These are phyloP conservation scores for Podospora pseudopauciseta DNA, from an alignment of 495 filamentous ascomycete species.

Conservation along the genomic window DNA sequence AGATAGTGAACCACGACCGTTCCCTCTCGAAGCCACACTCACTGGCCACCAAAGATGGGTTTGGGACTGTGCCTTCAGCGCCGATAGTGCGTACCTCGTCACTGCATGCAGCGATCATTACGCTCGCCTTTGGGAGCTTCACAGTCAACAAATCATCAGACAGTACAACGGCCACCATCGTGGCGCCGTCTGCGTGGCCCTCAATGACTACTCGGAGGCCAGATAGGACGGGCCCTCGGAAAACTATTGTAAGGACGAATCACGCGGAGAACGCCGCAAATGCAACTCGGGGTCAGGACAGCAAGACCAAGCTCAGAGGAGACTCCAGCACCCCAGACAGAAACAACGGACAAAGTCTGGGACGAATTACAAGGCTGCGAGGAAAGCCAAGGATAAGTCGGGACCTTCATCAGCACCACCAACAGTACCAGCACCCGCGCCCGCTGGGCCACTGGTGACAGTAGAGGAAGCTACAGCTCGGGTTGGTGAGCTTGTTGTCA, in stretches of 20 bases:
- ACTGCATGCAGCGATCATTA: constrained; percentile 98
- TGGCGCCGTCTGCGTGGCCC: constrained; percentile 89
- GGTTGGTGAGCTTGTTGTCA: not conserved
- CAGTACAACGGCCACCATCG: constrained; percentile 98
- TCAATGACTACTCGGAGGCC: constrained; percentile 92
- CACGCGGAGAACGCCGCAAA: not conserved
- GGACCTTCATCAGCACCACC: not conserved
- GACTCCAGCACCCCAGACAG: not conserved
- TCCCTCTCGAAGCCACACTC: constrained; percentile 81
- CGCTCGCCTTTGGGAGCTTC: constrained; percentile 91
- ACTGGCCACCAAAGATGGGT: constrained; percentile 97
- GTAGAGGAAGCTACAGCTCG: not conserved
- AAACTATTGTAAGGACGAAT: constrained; percentile 2
- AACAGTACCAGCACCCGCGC: not conserved
- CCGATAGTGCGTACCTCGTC: constrained; percentile 94
- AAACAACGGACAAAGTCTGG: not conserved
- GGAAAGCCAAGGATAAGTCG: not conserved
- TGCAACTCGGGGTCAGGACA: not conserved
- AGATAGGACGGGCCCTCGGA: constrained; percentile 36
- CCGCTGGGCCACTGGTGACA: not conserved
- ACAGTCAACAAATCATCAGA: constrained; percentile 79
- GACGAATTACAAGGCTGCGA: not conserved
- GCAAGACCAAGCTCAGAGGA: not conserved
- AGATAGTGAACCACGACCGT: constrained; percentile 46
- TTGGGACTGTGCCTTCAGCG: constrained; percentile 98